phyloP scores from a whole-genome alignment of 2,329 filamentous ascomycete species.

The Pezizomycotina sp. region DNA sequence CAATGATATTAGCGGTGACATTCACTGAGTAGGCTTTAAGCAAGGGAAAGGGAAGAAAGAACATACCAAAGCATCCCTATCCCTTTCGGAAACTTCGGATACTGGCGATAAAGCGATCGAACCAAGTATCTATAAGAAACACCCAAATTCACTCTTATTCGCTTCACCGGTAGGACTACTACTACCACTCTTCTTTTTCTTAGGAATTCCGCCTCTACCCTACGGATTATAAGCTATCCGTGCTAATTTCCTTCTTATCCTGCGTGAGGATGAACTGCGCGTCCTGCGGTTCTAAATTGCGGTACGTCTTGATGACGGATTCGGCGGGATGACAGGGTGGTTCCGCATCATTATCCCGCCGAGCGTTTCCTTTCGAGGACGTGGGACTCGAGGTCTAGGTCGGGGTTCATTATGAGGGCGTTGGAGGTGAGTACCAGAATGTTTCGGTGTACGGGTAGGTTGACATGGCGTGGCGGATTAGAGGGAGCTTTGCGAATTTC shows the following conservation, averaged over 20 bases:
- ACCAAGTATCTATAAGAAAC: constrained; percentile 76
- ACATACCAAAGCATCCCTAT: constrained; percentile 72
- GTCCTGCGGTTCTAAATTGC: constrained; percentile 57
- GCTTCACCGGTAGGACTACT: no score
- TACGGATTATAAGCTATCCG: constrained; percentile 65
- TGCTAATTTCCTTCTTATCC: constrained; percentile 61
- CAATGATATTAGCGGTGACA: constrained; percentile 2
- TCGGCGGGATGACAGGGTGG: constrained; percentile 81
- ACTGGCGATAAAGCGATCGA: constrained; percentile 78
- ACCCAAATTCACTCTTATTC: constrained; percentile 10
- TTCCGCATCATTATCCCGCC: constrained; percentile 72
- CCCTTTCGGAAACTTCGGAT: constrained; percentile 90
- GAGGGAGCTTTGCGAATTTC: constrained; percentile 65
- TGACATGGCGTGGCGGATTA: constrained; percentile 75
- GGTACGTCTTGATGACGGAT: constrained; percentile 90
- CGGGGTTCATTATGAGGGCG: constrained; percentile 74
- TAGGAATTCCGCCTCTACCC: constrained; percentile 67
- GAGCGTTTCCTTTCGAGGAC: constrained; percentile 52
- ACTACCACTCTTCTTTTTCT: constrained; percentile 5
- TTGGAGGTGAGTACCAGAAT: constrained; percentile 80
- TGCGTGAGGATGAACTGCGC: constrained; percentile 73
- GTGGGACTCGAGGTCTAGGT: constrained; percentile 50
- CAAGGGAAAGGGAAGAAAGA: background rate
- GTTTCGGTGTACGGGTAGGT: constrained; percentile 59
- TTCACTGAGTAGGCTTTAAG: constrained; percentile 1